phyloP scores from a whole-genome alignment of 768 basidiomycete species.

The Leucosporidium yakuticum region DNA sequence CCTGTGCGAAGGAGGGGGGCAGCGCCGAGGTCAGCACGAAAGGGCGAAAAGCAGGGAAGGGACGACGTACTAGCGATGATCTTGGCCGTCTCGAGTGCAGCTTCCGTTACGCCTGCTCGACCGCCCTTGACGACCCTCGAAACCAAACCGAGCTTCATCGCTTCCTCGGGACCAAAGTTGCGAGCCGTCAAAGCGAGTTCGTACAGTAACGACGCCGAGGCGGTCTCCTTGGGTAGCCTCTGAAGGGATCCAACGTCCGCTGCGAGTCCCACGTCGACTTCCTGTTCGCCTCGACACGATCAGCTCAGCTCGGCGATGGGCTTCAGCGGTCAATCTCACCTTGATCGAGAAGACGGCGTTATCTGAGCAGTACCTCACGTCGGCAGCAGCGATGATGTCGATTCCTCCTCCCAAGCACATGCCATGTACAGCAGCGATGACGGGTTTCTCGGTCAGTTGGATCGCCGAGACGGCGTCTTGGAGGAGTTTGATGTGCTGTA shows the following conservation, averaged over 20 bases:
- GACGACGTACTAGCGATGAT: conserved; percentile 51
- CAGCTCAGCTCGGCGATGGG: conserved; percentile 48
- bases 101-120: conserved; percentile 57
- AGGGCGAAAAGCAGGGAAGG: neutral
- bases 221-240: conserved; percentile 67
- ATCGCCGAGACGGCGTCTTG: conserved; percentile 66
- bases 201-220: conserved; percentile 63
- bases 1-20: neutral
- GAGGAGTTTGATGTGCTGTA: conserved; percentile 48
- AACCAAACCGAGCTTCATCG: conserved; percentile 63
- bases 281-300: conserved; percentile 73
- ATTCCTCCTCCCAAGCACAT: conserved; percentile 65
- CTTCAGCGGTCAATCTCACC: conserved; percentile 45
- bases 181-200: conserved; percentile 74
- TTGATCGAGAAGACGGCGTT: conserved; percentile 66
- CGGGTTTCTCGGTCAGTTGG: conserved; percentile 65
- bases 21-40: neutral
- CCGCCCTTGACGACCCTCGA: conserved; percentile 66
- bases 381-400: conserved; percentile 69
- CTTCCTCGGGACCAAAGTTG: conserved; percentile 63
- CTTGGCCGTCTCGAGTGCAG: conserved; percentile 61
- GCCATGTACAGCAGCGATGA: conserved; percentile 76
- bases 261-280: conserved; percentile 76
- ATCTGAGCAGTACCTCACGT: conserved; percentile 66
- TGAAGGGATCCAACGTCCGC: conserved; percentile 84